phyloP scores from a whole-genome alignment of 2,329 filamentous ascomycete species.

The Aspergillus pseudoviridinutans region DNA sequence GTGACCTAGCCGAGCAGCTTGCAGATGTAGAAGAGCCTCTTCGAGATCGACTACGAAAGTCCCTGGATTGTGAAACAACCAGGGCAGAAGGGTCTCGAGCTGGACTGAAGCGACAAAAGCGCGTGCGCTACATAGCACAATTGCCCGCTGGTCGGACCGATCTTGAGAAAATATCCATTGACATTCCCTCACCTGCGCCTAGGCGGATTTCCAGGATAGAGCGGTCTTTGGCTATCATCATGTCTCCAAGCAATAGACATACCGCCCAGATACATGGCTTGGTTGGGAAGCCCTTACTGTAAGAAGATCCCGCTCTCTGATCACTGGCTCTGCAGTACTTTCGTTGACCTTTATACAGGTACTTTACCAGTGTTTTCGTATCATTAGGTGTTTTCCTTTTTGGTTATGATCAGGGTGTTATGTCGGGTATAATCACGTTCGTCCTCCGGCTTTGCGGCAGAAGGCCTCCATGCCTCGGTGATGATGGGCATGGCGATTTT shows the following conservation, averaged over 20 bases:
- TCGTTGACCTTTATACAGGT: conserved; percentile 52
- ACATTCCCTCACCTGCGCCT: conserved; percentile 66
- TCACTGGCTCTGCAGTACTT: conserved; percentile 2
- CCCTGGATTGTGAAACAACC: conserved; percentile 60
- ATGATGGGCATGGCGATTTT: background rate
- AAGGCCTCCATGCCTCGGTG: background rate
- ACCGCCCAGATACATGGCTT: conserved; percentile 79
- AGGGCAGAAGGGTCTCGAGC: conserved; percentile 33
- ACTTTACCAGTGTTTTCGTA: conserved; percentile 83
- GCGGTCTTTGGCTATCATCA: conserved; percentile 73
- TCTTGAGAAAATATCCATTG: conserved; percentile 52
- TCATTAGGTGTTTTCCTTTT: conserved; percentile 63
- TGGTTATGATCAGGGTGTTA: conserved; percentile 63
- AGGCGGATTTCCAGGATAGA: conserved; percentile 63
- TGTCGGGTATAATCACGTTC: conserved; percentile 67
- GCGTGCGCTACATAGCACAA: conserved; percentile 63
- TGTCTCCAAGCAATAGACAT: conserved; percentile 69
- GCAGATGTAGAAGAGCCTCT: conserved; percentile 79
- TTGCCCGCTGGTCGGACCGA: conserved; percentile 39
- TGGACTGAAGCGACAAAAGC: conserved; percentile 51
- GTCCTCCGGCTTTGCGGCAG: conserved; percentile 15
- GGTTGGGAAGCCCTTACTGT: conserved; percentile 93
- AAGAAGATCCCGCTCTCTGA: conserved; percentile 35
- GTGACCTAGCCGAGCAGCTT: conserved; percentile 89
- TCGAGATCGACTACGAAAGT: conserved; percentile 63